A percentile compares a stretch with the other conserved stretches of the same genome.
Conservation (phyloP, 306 rosid species). For the Citrullus colocynthis region DNA sequence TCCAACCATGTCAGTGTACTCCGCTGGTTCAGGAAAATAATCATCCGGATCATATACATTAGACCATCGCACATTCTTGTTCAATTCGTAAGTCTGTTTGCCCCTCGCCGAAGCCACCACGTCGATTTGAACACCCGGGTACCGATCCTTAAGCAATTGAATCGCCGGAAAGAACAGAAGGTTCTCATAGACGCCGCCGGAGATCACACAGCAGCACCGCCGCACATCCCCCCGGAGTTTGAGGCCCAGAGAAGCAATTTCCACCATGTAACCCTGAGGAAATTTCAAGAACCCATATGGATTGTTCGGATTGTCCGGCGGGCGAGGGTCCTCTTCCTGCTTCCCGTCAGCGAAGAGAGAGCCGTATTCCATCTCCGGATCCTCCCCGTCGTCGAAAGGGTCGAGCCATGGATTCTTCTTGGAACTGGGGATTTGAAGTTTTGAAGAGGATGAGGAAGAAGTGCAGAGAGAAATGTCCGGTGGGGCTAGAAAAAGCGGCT, state of each 20-base stretch:
- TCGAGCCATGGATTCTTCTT: constrained; percentile 77
- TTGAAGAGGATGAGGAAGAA: constrained; percentile 13
- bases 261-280: constrained; percentile 60
- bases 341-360: constrained; percentile 56
- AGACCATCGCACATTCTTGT: constrained; percentile 81
- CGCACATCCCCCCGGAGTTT: constrained; percentile 76
- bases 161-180: constrained; percentile 61
- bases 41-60: constrained; percentile 64
- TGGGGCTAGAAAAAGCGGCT: constrained; percentile 26
- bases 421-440: constrained; percentile 14
- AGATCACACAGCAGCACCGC: constrained; percentile 67
- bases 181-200: constrained; percentile 84
- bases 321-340: constrained; percentile 78
- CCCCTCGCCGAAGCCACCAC: constrained; percentile 55
- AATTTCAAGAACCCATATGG: constrained; percentile 77
- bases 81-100: constrained; percentile 64
- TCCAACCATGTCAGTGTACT: constrained; percentile 73
- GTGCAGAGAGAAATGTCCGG: constrained; percentile 13
- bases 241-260: constrained; percentile 49
- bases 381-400: constrained; percentile 69
- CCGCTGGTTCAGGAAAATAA: constrained; percentile 59
- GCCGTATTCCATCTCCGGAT: constrained; percentile 60
- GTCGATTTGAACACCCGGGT: constrained; percentile 75
- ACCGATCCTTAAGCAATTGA: constrained; percentile 66
- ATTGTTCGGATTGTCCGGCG: constrained; percentile 53